Percentiles rank a stretch among this genome's conserved stretches.
Evolutionary conservation across 176 grass and related monocot genomes (phyloP).

Genomic region (Cocos nucifera): DNA sequence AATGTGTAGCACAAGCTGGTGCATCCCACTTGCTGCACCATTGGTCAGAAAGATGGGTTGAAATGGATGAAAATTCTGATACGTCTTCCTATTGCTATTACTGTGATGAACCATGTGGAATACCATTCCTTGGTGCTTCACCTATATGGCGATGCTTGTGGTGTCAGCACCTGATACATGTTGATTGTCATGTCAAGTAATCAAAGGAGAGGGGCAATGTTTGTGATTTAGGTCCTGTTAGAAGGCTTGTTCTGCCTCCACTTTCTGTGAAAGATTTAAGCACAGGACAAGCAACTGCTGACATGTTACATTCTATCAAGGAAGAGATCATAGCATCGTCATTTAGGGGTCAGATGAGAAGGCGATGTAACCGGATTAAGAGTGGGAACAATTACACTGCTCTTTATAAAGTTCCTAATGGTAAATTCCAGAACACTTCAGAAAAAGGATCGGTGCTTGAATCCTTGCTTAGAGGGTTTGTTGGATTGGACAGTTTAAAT

Average conservation of each 20-base stretch:
- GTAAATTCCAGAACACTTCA: slow-evolving; percentile 20
- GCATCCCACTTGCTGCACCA: slow-evolving; percentile 50
- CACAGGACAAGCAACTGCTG: slow-evolving; percentile 23
- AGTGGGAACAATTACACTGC: slow-evolving; percentile 25
- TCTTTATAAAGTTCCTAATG: not conserved
- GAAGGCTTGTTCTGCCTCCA: slow-evolving; percentile 65
- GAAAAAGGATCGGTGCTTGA: slow-evolving; percentile 31
- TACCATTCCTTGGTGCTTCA: slow-evolving; percentile 67
- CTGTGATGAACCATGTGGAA: slow-evolving; percentile 61
- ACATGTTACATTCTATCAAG: slow-evolving; percentile 55
- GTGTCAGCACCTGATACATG: slow-evolving; percentile 79
- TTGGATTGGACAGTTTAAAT: slow-evolving; percentile 34
- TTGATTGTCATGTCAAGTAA: slow-evolving; percentile 69
- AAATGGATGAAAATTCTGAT: slow-evolving; percentile 43
- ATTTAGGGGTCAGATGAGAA: slow-evolving; percentile 36
- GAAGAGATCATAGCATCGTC: slow-evolving; percentile 35
- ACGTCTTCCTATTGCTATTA: slow-evolving; percentile 61
- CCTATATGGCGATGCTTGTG: slow-evolving; percentile 87
- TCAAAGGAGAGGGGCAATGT: slow-evolving; percentile 43
- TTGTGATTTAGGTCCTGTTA: slow-evolving; percentile 59
- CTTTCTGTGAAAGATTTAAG: slow-evolving; percentile 60
- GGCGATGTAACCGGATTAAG: slow-evolving; percentile 36
- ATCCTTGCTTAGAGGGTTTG: slow-evolving; percentile 38
- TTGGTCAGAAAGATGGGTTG: slow-evolving; percentile 84
- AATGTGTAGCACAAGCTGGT: slow-evolving; percentile 64